A percentile compares a stretch with the other conserved stretches of the same genome.
These are phyloP conservation scores for Berberis thunbergii DNA, from an alignment of 164 flowering plant genomes.

Conservation along the genomic window DNA sequence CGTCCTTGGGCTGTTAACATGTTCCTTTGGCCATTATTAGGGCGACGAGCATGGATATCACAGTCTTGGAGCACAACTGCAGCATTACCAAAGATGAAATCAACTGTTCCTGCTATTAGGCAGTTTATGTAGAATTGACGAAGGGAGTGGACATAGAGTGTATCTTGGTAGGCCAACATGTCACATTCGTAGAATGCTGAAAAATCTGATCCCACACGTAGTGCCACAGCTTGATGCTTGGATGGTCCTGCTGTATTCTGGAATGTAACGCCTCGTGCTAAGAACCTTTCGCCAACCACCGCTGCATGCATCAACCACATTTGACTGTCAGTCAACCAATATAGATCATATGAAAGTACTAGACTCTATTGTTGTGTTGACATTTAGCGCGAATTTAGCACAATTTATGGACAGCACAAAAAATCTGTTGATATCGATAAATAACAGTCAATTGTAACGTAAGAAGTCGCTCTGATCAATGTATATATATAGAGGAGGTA, in stretches of 20 bases:
- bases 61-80: slow-evolving; percentile 62
- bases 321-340: no score
- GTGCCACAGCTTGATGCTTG: slow-evolving; percentile 87
- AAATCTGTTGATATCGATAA: no score
- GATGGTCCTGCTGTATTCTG: slow-evolving; percentile 80
- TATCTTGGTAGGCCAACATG: slow-evolving; percentile 75
- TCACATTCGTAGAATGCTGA: slow-evolving; percentile 76
- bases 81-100: slow-evolving; percentile 78
- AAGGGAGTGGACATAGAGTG: slow-evolving; percentile 72
- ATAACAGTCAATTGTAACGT: no score
- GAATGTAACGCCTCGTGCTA: slow-evolving; percentile 70
- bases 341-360: no score
- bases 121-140: slow-evolving; percentile 65
- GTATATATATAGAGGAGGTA: no score
- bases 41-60: slow-evolving; percentile 65
- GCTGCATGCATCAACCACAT: slow-evolving; percentile 36
- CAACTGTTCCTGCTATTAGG: slow-evolving; percentile 59
- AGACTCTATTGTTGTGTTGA: no score
- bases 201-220: slow-evolving; percentile 64
- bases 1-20: slow-evolving; percentile 79
- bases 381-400: no score
- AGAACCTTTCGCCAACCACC: slow-evolving; percentile 50
- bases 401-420: no score
- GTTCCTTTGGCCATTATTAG: slow-evolving; percentile 51
- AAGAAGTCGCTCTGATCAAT: no score